Percentiles rank a stretch among this genome's conserved stretches.
Conservation (phyloP, 2,329 filamentous ascomycete genomes). For the Sporothrix mexicana region DNA sequence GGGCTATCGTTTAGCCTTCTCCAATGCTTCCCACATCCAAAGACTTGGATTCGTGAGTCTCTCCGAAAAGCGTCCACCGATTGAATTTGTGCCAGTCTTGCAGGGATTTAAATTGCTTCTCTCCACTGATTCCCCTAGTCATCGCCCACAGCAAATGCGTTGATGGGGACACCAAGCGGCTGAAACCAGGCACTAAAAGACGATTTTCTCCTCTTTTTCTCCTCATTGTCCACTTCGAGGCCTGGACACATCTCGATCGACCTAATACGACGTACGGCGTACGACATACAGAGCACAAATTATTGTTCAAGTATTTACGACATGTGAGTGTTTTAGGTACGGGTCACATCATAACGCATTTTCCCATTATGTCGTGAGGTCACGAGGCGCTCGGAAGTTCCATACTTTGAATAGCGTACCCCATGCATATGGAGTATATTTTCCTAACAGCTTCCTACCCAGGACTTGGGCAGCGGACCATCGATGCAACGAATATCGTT, state of each 20-base stretch:
- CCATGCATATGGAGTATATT: too few relatives aligned
- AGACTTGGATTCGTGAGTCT: not conserved
- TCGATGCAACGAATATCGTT: conserved; percentile 8
- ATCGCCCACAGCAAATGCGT: not conserved
- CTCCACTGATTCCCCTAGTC: conserved; percentile 3
- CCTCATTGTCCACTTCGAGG: not conserved
- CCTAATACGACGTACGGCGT: not conserved
- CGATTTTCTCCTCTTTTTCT: not conserved
- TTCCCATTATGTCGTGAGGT: not conserved
- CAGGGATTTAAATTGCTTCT: conserved; percentile 25
- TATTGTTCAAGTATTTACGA: not conserved
- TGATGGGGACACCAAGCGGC: conserved; percentile 21
- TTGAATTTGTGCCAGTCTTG: not conserved
- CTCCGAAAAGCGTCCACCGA: not conserved
- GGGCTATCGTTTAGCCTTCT: not conserved
- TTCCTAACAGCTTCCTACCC: not conserved
- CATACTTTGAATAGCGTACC: too few relatives aligned
- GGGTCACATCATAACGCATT: not conserved
- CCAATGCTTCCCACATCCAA: not conserved
- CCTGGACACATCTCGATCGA: not conserved
- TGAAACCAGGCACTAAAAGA: conserved; percentile 10
- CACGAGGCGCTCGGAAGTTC: not conserved
- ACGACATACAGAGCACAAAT: too few relatives aligned
- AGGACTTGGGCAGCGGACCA: not conserved
- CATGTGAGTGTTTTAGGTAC: not conserved